Conservation (phyloP, 768 basidiomycete species). For the Sarcodon sp. region DNA sequence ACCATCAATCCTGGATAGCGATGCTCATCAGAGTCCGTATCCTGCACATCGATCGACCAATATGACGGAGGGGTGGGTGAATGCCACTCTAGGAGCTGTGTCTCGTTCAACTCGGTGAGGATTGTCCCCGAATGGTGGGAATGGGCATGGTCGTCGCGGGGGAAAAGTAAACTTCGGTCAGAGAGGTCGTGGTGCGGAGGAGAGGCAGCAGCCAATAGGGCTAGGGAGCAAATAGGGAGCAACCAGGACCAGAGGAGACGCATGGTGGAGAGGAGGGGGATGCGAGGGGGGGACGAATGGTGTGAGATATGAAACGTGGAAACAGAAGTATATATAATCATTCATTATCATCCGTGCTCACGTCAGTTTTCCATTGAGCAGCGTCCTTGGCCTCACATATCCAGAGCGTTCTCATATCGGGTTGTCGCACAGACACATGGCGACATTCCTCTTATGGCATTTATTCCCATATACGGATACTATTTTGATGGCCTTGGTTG, state of each 20-base stretch:
- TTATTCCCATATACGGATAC: too few species aligned
- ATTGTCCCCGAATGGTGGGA: constrained; percentile 31
- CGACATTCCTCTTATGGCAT: too few species aligned
- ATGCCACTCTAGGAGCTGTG: constrained; percentile 52
- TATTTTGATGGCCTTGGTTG: too few species aligned
- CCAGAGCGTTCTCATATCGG: too few species aligned
- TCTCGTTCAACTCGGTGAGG: constrained; percentile 61
- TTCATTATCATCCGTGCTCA: neutral
- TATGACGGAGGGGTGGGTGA: constrained; percentile 69
- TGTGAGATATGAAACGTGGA: neutral
- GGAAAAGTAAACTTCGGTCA: constrained; percentile 7
- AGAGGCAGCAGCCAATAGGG: constrained; percentile 5
- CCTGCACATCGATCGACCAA: constrained; percentile 61
- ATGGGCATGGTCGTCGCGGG: constrained; percentile 28
- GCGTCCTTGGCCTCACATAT: too few species aligned
- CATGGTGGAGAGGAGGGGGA: neutral
- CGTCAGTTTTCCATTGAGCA: too few species aligned
- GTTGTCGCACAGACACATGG: too few species aligned
- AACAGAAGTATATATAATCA: neutral
- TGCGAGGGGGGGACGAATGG: neutral
- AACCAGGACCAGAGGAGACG: constrained; percentile 1
- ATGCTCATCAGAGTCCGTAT: constrained; percentile 29
- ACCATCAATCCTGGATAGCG: constrained; percentile 62
- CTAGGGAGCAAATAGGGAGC: constrained; percentile 7
- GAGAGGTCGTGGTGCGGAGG: constrained; percentile 2